Conservation (phyloP, 75 land plant species). For the Selaginella tamariscina region DNA sequence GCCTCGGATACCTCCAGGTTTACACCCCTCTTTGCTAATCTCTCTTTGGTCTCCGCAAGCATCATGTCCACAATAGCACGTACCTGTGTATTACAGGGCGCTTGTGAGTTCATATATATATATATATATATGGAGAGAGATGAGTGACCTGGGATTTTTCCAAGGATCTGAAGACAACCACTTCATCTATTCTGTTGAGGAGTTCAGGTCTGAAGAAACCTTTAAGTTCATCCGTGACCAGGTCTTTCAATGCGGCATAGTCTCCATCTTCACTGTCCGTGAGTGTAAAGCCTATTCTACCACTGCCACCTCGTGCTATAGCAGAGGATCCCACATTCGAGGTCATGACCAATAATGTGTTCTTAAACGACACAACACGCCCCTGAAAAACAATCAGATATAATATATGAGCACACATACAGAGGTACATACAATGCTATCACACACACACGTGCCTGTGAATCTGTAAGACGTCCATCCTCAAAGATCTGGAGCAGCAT, state of each 20-base stretch:
- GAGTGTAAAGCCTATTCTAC: slow-evolving; percentile 39
- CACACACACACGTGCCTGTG: no score
- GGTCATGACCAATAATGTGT: slow-evolving; percentile 81
- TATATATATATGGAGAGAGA: neutral
- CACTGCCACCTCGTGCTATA: slow-evolving; percentile 58
- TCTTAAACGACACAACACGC: slow-evolving; percentile 76
- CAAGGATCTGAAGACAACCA: slow-evolving; percentile 74
- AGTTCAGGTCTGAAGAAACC: slow-evolving; percentile 84
- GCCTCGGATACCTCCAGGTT: slow-evolving; percentile 62
- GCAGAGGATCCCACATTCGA: slow-evolving; percentile 78
- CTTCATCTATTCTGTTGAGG: slow-evolving; percentile 84
- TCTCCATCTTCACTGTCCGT: slow-evolving; percentile 38
- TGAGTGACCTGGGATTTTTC: slow-evolving; percentile 49
- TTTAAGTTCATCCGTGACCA: slow-evolving; percentile 82
- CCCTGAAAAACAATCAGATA: slow-evolving; percentile 38
- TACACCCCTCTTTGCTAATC: slow-evolving; percentile 38
- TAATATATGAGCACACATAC: neutral
- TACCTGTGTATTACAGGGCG: slow-evolving; percentile 42
- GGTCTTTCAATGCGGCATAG: slow-evolving; percentile 45
- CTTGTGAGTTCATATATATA: no score
- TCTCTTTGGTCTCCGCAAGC: slow-evolving; percentile 59
- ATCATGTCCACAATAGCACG: slow-evolving; percentile 65
- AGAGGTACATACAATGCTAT: neutral
- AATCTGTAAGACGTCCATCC: slow-evolving; percentile 86
- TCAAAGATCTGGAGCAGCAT: slow-evolving; percentile 91